Conservation (phyloP, 805 yeast genomes). For the Candida cerambycidarum region DNA sequence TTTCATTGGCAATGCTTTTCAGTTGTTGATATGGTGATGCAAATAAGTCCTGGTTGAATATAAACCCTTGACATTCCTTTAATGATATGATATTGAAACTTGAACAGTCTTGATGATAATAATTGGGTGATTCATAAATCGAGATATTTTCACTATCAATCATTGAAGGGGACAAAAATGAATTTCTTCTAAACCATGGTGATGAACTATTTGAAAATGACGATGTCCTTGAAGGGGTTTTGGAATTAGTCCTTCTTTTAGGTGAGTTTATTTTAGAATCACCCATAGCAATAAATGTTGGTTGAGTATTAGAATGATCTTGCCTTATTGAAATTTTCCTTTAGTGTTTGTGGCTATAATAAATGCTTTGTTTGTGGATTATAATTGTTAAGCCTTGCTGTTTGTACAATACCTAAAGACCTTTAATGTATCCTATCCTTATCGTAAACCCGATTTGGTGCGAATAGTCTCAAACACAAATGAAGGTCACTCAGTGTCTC, state of each 20-base stretch:
- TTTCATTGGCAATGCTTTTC: slow-evolving; percentile 34
- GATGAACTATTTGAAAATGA: slow-evolving; percentile 42
- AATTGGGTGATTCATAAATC: slow-evolving; percentile 48
- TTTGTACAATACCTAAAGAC: too few relatives aligned
- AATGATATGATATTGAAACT: slow-evolving; percentile 44
- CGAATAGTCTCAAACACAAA: too few relatives aligned
- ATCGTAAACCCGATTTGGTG: not conserved
- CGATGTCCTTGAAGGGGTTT: slow-evolving; percentile 11
- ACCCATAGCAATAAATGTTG: too few relatives aligned
- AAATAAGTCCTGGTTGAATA: slow-evolving; percentile 75
- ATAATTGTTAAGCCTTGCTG: too few relatives aligned
- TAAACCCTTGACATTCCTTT: slow-evolving; percentile 69
- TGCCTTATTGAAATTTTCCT: too few relatives aligned
- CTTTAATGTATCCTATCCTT: too few relatives aligned
- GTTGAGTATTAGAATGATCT: too few relatives aligned
- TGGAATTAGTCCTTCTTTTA: slow-evolving; percentile 10
- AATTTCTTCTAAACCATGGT: slow-evolving; percentile 55
- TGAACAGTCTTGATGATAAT: slow-evolving; percentile 25
- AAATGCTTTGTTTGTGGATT: too few relatives aligned
- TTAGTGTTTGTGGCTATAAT: too few relatives aligned
- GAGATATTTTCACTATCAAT: slow-evolving; percentile 53
- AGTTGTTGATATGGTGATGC: slow-evolving; percentile 69
- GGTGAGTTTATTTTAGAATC: slow-evolving; percentile 8
- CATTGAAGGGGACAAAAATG: slow-evolving; percentile 59
- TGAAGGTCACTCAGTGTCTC: too few relatives aligned